These are phyloP conservation scores for Zancudomyces culisetae DNA, from an alignment of 371 early-diverging fungal genomes.

Conservation along the genomic window DNA sequence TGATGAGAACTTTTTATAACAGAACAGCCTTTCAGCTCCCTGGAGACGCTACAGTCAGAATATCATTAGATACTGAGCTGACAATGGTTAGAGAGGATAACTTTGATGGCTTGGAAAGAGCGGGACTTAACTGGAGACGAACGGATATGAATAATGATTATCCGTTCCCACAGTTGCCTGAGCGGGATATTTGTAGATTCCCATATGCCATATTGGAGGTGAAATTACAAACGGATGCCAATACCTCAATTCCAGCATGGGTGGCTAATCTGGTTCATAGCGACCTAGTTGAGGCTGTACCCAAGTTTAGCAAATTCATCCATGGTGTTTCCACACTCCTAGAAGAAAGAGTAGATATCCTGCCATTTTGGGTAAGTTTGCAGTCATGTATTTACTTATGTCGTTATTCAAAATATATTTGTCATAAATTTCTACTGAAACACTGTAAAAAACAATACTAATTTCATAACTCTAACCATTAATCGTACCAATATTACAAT, in stretches of 20 bases:
- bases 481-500: not conserved
- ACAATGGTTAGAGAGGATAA: slow-evolving; percentile 95
- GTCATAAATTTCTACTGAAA: no score
- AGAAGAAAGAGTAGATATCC: slow-evolving; percentile 62
- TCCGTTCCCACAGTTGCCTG: slow-evolving; percentile 77
- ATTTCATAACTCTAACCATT: slow-evolving; percentile 4
- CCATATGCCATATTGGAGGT: slow-evolving; percentile 98
- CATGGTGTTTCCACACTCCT: slow-evolving; percentile 92
- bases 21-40: slow-evolving; percentile 99
- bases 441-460: no score
- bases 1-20: slow-evolving; percentile 91
- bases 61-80: slow-evolving; percentile 95
- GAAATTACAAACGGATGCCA: slow-evolving; percentile 82
- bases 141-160: slow-evolving; percentile 80
- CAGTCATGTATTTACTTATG: slow-evolving; percentile 1
- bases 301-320: slow-evolving; percentile 96
- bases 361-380: slow-evolving; percentile 79
- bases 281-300: slow-evolving; percentile 87
- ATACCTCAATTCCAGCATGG: slow-evolving; percentile 87
- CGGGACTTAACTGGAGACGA: slow-evolving; percentile 88
- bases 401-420: no score
- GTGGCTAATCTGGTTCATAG: slow-evolving; percentile 75
- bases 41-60: slow-evolving; percentile 93
- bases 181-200: slow-evolving; percentile 71
- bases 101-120: slow-evolving; percentile 41